Conservation (phyloP, 139 green algal species). For the Prasinococcaceae sp. region DNA sequence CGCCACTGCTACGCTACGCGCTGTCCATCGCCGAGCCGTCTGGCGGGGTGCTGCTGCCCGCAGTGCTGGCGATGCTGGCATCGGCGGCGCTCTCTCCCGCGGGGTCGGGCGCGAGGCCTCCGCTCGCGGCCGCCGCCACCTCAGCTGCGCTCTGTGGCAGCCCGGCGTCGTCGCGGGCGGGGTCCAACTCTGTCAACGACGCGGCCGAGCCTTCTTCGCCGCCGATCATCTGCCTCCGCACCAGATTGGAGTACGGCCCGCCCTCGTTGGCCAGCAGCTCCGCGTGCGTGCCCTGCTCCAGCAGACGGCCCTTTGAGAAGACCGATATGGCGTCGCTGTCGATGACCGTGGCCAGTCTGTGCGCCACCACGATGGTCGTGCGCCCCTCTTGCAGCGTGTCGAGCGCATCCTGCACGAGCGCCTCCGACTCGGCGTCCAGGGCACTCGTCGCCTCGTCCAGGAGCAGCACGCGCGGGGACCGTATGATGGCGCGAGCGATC, state of each 20-base stretch:
- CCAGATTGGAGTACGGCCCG: constrained; percentile 1
- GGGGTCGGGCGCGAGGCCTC: too few species aligned
- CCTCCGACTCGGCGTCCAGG: constrained; percentile 22
- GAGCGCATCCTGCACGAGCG: constrained; percentile 49
- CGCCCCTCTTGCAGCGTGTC: constrained; percentile 42
- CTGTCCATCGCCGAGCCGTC: too few species aligned
- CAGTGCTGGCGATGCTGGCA: too few species aligned
- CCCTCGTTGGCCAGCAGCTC: constrained; percentile 34
- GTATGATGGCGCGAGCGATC: constrained; percentile 76
- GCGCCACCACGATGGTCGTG: constrained; percentile 77
- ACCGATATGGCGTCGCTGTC: constrained; percentile 52
- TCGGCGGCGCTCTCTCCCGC: too few species aligned
- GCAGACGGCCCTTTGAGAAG: constrained; percentile 21
- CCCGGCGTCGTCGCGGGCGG: too few species aligned
- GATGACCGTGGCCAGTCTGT: constrained; percentile 73
- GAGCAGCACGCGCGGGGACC: constrained; percentile 61
- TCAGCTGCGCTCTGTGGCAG: too few species aligned
- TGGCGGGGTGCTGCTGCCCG: too few species aligned
- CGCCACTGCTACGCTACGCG: too few species aligned
- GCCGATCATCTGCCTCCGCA: background rate
- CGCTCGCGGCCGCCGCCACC: too few species aligned
- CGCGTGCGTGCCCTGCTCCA: constrained; percentile 43
- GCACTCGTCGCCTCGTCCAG: constrained; percentile 41
- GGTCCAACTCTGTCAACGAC: too few species aligned
- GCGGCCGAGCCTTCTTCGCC: too few species aligned